Evolutionary conservation across 2,329 filamentous ascomycete genomes (phyloP), one percentile per base, ranked within the genome.

Genomic region (Apiospora kogelbergensis): DNA sequence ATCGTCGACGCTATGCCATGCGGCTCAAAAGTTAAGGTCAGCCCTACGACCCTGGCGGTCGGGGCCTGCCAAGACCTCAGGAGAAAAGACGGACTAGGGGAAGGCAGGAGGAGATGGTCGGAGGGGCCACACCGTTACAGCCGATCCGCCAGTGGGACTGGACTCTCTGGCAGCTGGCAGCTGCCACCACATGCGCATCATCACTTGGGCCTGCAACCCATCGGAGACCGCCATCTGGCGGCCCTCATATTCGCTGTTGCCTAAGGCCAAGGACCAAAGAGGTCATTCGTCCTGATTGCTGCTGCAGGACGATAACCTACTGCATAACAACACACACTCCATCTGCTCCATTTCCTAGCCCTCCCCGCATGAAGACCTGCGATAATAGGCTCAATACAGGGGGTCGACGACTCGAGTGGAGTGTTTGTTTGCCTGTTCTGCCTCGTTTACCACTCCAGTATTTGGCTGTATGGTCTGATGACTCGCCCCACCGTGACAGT

Each of bases 21-120:
- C 77, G 77, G 77, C 77, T 78, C 73, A 78, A 78, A 75, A 76
- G 71, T 74, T 74, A 77, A 75, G 73, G 71, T 77, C 77, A 79
- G 76, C 77, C 77, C 76, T 78, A 79, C 69, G 69, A 73, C 74
- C 71, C 74, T 69, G 68, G 68, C 72, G 57, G 66, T 37, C 45
- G 42, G 65, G 65, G 42, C 65, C 33, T 53, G 65, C 65, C 65
- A 66, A 66, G 65, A 40, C 65, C 37, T 30, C 53, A 60, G 53
- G 30, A 37, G 53, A 60, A 60, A 60, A 60, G 53, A 60, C 53
- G 53, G 53, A 60, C 53, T 60, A 60, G 53, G 53, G 26, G 26
- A 33, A 60, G 53, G 53, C 13, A 60, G 53, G 53, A 60, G 30
- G 53, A 60, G 53, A 60, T 17, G 30, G 53, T 60, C 53, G 30